Conservation (phyloP, 768 basidiomycete species). For the Polyporus arcularius region DNA sequence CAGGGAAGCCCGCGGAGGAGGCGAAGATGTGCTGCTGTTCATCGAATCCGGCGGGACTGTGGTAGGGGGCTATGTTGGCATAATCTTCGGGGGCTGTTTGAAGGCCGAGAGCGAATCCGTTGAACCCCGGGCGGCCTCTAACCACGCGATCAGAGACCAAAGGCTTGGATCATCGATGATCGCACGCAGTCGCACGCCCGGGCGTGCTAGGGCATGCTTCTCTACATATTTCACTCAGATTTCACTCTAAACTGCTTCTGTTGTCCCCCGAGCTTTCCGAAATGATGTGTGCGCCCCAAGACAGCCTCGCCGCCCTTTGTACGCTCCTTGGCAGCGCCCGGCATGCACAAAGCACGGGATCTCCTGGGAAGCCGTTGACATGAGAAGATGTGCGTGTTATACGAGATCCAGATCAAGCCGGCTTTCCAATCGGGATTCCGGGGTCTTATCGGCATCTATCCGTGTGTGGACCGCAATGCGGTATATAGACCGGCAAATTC, state of each 20-base stretch:
- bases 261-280: too few species aligned
- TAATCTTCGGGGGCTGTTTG: neutral
- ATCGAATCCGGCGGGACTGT: too few species aligned
- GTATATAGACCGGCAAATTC: constrained; percentile 24
- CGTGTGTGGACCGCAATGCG: constrained; percentile 11
- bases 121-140: neutral
- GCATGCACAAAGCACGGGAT: neutral
- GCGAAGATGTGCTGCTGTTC: too few species aligned
- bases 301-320: neutral
- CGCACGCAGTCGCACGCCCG: too few species aligned
- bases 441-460: constrained; percentile 24
- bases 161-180: too few species aligned
- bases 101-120: neutral
- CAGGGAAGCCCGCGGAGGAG: too few species aligned
- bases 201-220: too few species aligned
- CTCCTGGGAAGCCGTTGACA: constrained; percentile 5
- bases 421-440: constrained; percentile 15
- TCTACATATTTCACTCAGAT: too few species aligned
- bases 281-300: too few species aligned
- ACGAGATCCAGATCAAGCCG: constrained; percentile 12
- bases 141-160: neutral
- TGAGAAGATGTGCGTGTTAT: constrained; percentile 9
- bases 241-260: too few species aligned
- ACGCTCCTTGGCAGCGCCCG: neutral
- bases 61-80: neutral